Base-by-base conservation (phyloP, 202 grass and related monocot species). In the Setaria viridis region DNA sequence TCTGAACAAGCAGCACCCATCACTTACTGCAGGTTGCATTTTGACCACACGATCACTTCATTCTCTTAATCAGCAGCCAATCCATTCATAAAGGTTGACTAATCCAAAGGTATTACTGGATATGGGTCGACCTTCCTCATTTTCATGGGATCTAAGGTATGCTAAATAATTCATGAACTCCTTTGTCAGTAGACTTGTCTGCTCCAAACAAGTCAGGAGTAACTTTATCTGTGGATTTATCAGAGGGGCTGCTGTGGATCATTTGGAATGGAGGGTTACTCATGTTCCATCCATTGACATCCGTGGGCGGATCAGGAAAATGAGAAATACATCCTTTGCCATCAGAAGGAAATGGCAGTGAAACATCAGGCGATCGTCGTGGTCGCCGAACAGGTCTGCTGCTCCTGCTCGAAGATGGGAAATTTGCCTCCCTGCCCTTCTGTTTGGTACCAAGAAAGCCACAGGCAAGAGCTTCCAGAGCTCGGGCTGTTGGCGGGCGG, bases 401-500 rank as follows among this genome's bases (percentile, higher is more conserved):
- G 77, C 74, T 82, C 81, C 85, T 92, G 75, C 80, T 90, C 77
- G 85, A 89, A 84, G 87, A 78, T 80, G 83, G 70, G 30, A 85
- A 89, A 47, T 80, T 93, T 65, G 51, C 68, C 30, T 87, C 88
- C 77, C 72, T 92, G 3, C 90, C 84, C 69, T 88, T 96, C 80
- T 87, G 90, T 74, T 90, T 93, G 63, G 84, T 90, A 32, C 92
- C 94, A 42, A 99, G 84, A 79, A 99, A 99, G 25, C 96, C 93
- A 85, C 87, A 90, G 15, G 96, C 96, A 91, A 93, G 88, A 90
- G 96, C 91, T 96, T 99, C 91, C 66, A 99, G 85, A 83, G 92
- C 97, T 84, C 89, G 90, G 32, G 97, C 62, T 84, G 97, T 94
- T 81, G 88, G 97, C 32, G 92, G 97, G 17, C 93, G 82, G 74